Base-by-base conservation (phyloP, 768 basidiomycete genomes). In the Tulasnella sp. region DNA sequence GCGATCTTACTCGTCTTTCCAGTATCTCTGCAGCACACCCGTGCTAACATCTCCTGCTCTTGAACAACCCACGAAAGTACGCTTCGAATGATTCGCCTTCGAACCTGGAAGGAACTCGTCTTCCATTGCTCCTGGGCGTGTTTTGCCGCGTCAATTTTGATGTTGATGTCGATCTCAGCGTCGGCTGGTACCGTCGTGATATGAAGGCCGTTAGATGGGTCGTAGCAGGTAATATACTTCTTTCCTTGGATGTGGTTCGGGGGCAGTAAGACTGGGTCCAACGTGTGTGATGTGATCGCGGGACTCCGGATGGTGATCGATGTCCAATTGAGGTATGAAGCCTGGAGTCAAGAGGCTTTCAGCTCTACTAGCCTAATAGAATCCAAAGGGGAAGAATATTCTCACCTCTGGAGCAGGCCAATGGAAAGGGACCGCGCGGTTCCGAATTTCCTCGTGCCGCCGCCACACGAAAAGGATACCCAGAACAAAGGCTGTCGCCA, bases 31-130 rank as follows among this genome's bases (percentile, higher is more conserved):
- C 89, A 91, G 23, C 90, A 90, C 26, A 95, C 86, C 43, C 85
- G 77, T 30, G 90, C 90, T 63, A 92, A 89, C 23, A 75, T 72
- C 55, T 92, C 86, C 73, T 93, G 88, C 67, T 98, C 93, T 64
- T 87, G 84, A 32, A 97, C 83, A 4, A 95, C 76, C 95, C 95
- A 99, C 64, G 87, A 88, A 68, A 92, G 76, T 62, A 99, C 69
- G 67, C 88, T 94, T 51, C 89, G 76, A 67, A 98, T 74, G 43
- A 99, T 87, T 63, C 86, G 80, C 68, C 85, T 77, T 43, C 96
- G 77, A 65, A 94, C 81, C 1, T 78, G 76, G 68, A 93, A 97
- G 0, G 82, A 81, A 17, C 85, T 89, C 7, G 78, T 67, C 19
- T 76, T 76, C 92, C 92, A 96, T n/a, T 65, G 64, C 52, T 75